These are phyloP conservation scores for Leishmania braziliensis DNA, from an alignment of 208 protist genomes.

Conservation along the genomic window DNA sequence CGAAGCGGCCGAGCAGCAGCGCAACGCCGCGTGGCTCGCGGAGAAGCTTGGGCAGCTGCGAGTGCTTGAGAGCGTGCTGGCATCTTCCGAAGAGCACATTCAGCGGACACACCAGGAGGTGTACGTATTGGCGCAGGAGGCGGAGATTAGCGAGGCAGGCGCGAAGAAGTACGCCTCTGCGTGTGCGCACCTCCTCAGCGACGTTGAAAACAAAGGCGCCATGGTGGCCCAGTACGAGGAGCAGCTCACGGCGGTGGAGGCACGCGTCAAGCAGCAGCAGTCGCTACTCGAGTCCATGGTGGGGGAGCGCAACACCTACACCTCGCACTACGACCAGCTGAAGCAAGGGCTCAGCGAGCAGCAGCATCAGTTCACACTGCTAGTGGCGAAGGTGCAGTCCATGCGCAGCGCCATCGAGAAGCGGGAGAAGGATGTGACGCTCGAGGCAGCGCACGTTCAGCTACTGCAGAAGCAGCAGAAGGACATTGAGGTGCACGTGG, in stretches of 20 bases:
- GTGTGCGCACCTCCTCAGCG: conserved; percentile 84
- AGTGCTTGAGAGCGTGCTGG: conserved; percentile 90
- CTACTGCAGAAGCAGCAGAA: conserved; percentile 55
- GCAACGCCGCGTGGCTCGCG: conserved; percentile 80
- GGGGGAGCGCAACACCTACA: conserved; percentile 96
- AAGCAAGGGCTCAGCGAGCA: conserved; percentile 95
- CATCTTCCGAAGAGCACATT: conserved; percentile 81
- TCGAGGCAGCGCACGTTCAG: conserved; percentile 49
- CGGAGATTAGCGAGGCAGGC: conserved; percentile 77
- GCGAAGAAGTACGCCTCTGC: conserved; percentile 62
- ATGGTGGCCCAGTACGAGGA: conserved; percentile 88
- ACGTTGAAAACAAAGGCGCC: conserved; percentile 85
- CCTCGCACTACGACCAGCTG: conserved; percentile 95
- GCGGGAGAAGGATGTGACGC: conserved; percentile 51
- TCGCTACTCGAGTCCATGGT: conserved; percentile 92
- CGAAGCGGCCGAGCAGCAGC: conserved; percentile 61
- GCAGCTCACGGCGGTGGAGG: conserved; percentile 69
- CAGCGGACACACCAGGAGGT: conserved; percentile 87
- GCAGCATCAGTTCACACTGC: conserved; percentile 93
- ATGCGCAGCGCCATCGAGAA: conserved; percentile 94
- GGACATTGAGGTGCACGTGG: conserved; percentile 53
- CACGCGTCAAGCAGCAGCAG: conserved; percentile 68
- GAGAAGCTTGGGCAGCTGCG: conserved; percentile 81
- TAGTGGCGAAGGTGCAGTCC: conserved; percentile 93
- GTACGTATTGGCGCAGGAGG: conserved; percentile 90